phyloP scores from a whole-genome alignment of 2,329 filamentous ascomycete genomes.

The Beauveria varroae region DNA sequence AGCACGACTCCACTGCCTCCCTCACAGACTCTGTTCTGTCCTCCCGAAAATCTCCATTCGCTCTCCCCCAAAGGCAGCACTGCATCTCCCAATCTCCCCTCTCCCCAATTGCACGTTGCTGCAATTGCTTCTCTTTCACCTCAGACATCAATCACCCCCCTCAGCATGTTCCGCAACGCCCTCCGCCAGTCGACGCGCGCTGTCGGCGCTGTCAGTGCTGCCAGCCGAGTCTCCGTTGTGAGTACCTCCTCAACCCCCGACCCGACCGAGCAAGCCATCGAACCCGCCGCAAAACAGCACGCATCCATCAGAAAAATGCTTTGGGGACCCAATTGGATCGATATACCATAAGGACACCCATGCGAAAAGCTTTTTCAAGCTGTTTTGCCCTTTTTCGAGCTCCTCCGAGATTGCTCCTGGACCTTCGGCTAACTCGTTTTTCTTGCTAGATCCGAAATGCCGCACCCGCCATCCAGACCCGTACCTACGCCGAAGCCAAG shows the following conservation, averaged over 20 bases:
- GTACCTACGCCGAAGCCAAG: constrained; percentile 93
- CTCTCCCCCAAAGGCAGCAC: constrained; percentile 40
- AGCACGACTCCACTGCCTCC: constrained; percentile 31
- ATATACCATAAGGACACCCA: constrained; percentile 14
- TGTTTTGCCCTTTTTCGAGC: constrained; percentile 18
- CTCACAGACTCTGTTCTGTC: constrained; percentile 36
- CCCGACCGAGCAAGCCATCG: constrained; percentile 36
- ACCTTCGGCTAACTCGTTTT: constrained; percentile 48
- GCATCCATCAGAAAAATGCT: constrained; percentile 24
- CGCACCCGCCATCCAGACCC: constrained; percentile 70
- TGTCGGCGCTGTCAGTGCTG: constrained; percentile 87
- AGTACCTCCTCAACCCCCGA: constrained; percentile 50
- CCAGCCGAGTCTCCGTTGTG: constrained; percentile 89
- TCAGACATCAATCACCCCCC: constrained; percentile 44
- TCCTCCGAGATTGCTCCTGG: constrained; percentile 21
- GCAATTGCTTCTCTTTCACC: constrained; percentile 55
- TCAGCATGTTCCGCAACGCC: constrained; percentile 94
- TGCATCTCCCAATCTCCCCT: constrained; percentile 51
- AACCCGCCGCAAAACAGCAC: constrained; percentile 29
- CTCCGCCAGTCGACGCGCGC: constrained; percentile 94
- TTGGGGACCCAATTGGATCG: constrained; percentile 29
- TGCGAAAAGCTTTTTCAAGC: constrained; percentile 28
- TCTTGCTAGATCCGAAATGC: constrained; percentile 66
- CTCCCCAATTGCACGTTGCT: constrained; percentile 52
- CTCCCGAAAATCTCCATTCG: constrained; percentile 38